These are phyloP conservation scores for Chamaenerion angustifolium DNA, from an alignment of 345 rosid species.

Conservation along the genomic window DNA sequence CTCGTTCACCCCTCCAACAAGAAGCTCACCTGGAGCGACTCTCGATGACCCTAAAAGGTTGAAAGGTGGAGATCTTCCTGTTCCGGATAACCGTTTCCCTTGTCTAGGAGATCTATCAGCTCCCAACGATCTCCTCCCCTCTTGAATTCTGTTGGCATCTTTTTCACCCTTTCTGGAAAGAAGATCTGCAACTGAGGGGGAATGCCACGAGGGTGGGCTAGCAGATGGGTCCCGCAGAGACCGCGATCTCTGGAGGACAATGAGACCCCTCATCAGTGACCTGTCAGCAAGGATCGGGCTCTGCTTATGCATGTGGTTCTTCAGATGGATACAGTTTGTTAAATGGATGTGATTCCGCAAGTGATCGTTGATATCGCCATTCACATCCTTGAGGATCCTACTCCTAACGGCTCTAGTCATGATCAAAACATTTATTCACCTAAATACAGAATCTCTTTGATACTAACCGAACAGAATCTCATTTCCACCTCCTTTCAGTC, in stretches of 20 bases:
- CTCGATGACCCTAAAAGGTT: constrained; percentile 37
- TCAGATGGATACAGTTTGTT: constrained; percentile 93
- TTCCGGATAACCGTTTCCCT: constrained; percentile 44
- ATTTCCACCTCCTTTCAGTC: too few relatives aligned
- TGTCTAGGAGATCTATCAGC: constrained; percentile 32
- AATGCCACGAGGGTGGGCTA: constrained; percentile 75
- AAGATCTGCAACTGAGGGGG: constrained; percentile 56
- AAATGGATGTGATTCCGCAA: constrained; percentile 91
- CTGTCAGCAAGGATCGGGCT: constrained; percentile 67
- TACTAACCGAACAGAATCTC: constrained; percentile 21
- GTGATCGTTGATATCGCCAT: constrained; percentile 85
- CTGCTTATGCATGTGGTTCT: constrained; percentile 98
- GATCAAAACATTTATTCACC: constrained; percentile 28
- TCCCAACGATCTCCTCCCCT: constrained; percentile 56
- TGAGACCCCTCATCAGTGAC: constrained; percentile 84
- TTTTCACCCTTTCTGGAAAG: constrained; percentile 42
- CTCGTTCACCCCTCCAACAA: constrained; percentile 14
- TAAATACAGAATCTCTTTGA: constrained; percentile 9
- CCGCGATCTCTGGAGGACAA: constrained; percentile 75
- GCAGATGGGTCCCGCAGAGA: constrained; percentile 92
- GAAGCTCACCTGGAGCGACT: constrained; percentile 43
- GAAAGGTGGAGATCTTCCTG: constrained; percentile 44
- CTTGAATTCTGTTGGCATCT: constrained; percentile 29
- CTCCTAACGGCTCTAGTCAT: constrained; percentile 70
- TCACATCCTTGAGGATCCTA: constrained; percentile 72